Evolutionary conservation across 2,329 filamentous ascomycete species (phyloP), one percentile per base, ranked within the genome.

Genomic region (Penicillium brasilianum): DNA sequence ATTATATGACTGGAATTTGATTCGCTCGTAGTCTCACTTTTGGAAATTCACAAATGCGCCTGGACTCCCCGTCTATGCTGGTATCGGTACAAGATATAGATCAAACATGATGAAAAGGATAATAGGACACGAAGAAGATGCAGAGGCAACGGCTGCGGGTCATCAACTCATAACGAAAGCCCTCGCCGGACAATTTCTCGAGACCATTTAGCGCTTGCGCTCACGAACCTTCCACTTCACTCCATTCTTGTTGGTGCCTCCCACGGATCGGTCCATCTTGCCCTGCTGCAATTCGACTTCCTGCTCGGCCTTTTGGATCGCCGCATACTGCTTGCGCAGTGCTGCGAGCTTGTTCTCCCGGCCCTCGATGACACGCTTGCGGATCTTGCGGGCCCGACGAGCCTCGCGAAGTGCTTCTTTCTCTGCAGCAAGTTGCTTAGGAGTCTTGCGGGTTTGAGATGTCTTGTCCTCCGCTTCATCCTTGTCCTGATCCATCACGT

Each of bases 221-320:
- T 87, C 85, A 58, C 86, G 78, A 48, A 86, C 78, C 78, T 88
- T 89, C 81, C 86, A 89, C 69, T 87, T 88, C 68, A 86, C 78
- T 9, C 87, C 87, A 59, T 84, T 79, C 75, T 88, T 88, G 74
- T 88, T 89, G 57, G 84, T 80, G 0, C 87, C 87, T 18, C 86
- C 87, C 3, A 86, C 78, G 1, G 80, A 83, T 62, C 84, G 83
- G 65, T 81, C 83, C 86, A 89, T 88, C 73, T 83, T 84, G 10
- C 83, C 86, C 50, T 86, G 80, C 72, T 89, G 87, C 64, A 82
- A 73, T 46, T 87, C 85, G 22, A 89, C 73, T 68, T 85, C 83
- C 25, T 82, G 77, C 64, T 87, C 81, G 0, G 86, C 87, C 3
- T 80, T 78, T 32, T 80, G 76, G 18, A 89, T 80, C 66, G 87